Evolutionary conservation across 768 basidiomycete genomes (phyloP).

Genomic region (Leccinum broughii): DNA sequence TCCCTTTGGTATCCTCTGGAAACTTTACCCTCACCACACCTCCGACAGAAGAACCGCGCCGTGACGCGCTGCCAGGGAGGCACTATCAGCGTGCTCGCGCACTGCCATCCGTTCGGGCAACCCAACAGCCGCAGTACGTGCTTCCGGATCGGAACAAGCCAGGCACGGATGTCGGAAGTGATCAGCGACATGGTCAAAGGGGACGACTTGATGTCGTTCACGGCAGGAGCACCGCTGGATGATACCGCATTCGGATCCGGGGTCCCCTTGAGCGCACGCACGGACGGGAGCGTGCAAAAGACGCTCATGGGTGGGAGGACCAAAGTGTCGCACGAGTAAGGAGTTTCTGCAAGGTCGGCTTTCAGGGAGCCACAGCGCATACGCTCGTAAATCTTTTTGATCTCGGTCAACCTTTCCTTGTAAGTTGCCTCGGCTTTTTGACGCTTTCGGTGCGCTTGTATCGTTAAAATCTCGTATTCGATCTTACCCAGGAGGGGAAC

Average conservation of each 20-base stretch:
- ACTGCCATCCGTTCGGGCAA: constrained; percentile 48
- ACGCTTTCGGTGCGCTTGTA: constrained; percentile 28
- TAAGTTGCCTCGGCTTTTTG: constrained; percentile 31
- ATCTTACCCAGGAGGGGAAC: constrained; percentile 17
- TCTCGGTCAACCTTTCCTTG: constrained; percentile 31
- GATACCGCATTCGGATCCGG: constrained; percentile 16
- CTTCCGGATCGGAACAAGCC: constrained; percentile 47
- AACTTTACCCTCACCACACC: constrained; percentile 43
- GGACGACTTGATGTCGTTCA: constrained; percentile 25
- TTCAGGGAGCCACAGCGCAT: constrained; percentile 38
- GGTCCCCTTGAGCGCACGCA: constrained; percentile 36
- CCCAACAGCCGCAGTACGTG: constrained; percentile 51
- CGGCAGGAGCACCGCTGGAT: neutral
- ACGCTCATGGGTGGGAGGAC: constrained; percentile 47
- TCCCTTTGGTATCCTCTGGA: constrained; percentile 37
- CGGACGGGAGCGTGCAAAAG: constrained; percentile 51
- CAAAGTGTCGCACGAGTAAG: neutral
- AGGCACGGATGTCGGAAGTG: constrained; percentile 44
- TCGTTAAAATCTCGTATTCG: constrained; percentile 31
- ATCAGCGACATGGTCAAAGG: constrained; percentile 40
- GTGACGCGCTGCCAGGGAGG: constrained; percentile 60
- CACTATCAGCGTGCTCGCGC: constrained; percentile 43
- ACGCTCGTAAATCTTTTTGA: constrained; percentile 46
- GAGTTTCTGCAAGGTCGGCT: neutral
- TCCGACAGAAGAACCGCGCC: constrained; percentile 57